phyloP scores from a whole-genome alignment of 2,329 filamentous ascomycete species.

The Penicillium sp. region DNA sequence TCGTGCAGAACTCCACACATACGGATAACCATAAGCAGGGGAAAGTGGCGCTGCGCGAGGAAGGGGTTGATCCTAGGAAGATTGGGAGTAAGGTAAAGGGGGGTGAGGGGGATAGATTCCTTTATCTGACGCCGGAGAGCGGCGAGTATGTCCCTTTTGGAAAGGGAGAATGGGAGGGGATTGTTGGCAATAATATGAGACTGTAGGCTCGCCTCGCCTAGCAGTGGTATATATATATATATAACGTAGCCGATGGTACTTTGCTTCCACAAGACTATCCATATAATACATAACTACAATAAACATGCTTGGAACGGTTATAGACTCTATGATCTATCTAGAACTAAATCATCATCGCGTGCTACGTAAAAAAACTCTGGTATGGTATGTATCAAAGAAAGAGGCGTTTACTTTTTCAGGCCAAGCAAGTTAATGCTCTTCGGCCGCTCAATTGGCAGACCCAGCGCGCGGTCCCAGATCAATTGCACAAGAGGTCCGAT shows the following conservation, averaged over 20 bases:
- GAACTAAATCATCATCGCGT: background rate
- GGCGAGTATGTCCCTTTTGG: conserved; percentile 65
- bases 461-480: conserved; percentile 93
- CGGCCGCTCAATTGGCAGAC: conserved; percentile 93
- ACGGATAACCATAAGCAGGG: conserved; percentile 79
- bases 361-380: background rate
- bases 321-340: conserved; percentile 16
- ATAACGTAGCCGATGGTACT: background rate
- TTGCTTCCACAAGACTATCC: background rate
- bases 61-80: conserved; percentile 65
- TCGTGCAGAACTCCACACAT: conserved; percentile 55
- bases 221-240: background rate
- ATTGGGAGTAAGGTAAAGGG: conserved; percentile 50
- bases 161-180: conserved; percentile 61
- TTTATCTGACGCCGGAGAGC: conserved; percentile 56
- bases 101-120: conserved; percentile 52
- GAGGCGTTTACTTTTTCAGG: conserved; percentile 63
- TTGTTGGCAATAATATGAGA: conserved; percentile 53
- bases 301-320: background rate
- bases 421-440: conserved; percentile 97
- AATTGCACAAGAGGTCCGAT: conserved; percentile 91
- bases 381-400: background rate
- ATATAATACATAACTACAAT: background rate
- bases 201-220: conserved; percentile 38
- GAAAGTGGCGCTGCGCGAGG: conserved; percentile 70